Conservation (phyloP, 345 rosid species). For the Pelargonium nanum region DNA sequence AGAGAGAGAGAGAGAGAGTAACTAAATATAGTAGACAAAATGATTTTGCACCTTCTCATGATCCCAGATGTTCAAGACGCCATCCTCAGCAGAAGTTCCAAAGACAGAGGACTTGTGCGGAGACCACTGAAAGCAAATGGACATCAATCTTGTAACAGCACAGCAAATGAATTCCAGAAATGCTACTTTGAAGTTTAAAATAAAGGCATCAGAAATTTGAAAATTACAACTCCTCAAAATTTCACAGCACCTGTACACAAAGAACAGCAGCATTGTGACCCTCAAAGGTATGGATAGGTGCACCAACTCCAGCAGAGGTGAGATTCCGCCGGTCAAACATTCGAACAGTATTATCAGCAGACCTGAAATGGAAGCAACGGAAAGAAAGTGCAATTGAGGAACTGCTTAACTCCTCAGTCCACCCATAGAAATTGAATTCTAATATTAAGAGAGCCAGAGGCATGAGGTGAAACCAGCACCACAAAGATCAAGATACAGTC, state of each 20-base stretch:
- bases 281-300: conserved; percentile 60
- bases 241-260: conserved; percentile 60
- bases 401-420: too few species aligned
- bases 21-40: too few species aligned
- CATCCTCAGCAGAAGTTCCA: conserved; percentile 97
- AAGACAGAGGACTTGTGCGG: conserved; percentile 84
- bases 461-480: too few species aligned
- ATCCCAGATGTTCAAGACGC: conserved; percentile 90
- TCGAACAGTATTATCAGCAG: conserved; percentile 40
- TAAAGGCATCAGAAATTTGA: not conserved
- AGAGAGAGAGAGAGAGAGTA: not conserved
- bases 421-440: too few species aligned
- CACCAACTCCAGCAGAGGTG: conserved; percentile 44
- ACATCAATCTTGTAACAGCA: not conserved
- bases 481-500: not conserved
- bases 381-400: not conserved
- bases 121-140: conserved; percentile 59
- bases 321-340: conserved; percentile 50
- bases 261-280: conserved; percentile 84
- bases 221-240: too few species aligned
- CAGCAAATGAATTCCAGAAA: not conserved
- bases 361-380: conserved; percentile 18
- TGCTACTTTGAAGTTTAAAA: not conserved
- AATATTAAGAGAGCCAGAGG: too few species aligned
- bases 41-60: conserved; percentile 56